Evolutionary conservation across 1,284 basidiomycete species (phyloP), one percentile per base, ranked within the genome.

Genomic region (Pterulicium gracile): DNA sequence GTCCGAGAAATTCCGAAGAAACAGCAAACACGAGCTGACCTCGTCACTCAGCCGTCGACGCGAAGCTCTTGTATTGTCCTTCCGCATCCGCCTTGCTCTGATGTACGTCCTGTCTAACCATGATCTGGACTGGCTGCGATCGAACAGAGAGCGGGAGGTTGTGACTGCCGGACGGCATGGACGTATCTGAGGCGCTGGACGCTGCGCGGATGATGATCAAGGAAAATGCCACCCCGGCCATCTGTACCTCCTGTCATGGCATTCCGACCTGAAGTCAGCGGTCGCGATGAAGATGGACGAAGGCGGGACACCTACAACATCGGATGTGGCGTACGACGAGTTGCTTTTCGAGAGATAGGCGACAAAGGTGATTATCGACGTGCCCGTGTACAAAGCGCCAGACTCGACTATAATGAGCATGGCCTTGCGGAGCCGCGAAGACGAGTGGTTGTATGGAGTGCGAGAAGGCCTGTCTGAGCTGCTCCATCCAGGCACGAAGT

Each of bases 391-490:
- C 3, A 24, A 14, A 15, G 42, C 36, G 17, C 49, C 49, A 3
- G 49, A 47, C 27, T 50, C 49, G 3, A 27, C 36, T 17, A 50
- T 32, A 21, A 47, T 34, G 23, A 34, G 45, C 22, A 50, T 50
- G 23, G 40, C 45, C 10, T 15, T 34, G 46, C 4, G 27, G 21
- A 24, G 22, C 21, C 41, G 40, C 32, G 32, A 27, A 18, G 20
- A 14, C 12, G 21, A 20, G 24, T n/a, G 24, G 17, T 14, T 22
- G 20, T 7, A 21, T 24, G n/a, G n/a, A n/a, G 27, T 17, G n/a
- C 40, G 4, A 19, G 13, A 5, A 43, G 12, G 19, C 23, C n/a
- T 17, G 42, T 17, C 18, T n/a, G 27, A 10, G 27, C 10, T 10
- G 39, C 39, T 17, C 13, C n/a, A 41, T 10, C n/a, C 19, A 10